phyloP scores from a whole-genome alignment of 441 rosid genomes.

The Sinapis alba region DNA sequence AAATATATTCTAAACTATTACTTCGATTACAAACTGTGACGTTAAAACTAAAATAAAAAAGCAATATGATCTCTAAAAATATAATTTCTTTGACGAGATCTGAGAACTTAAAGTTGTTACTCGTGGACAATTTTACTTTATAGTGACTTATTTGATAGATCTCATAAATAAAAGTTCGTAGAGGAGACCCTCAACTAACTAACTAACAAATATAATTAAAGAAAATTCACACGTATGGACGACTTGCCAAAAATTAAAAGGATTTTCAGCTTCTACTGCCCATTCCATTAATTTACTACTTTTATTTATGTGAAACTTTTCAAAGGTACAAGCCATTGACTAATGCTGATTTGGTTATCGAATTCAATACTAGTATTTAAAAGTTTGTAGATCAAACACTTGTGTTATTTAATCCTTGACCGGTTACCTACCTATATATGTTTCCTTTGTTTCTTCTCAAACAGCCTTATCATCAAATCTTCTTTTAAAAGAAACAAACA shows the following conservation, averaged over 20 bases:
- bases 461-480: not conserved
- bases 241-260: not conserved
- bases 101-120: not conserved
- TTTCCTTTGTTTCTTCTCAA: not conserved
- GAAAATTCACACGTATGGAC: not conserved
- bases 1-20: not conserved
- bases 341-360: not conserved
- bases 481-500: not conserved
- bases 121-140: not conserved
- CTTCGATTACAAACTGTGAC: not conserved
- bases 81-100: not conserved
- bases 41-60: not conserved
- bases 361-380: not conserved
- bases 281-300: not conserved
- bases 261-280: not conserved
- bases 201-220: not conserved
- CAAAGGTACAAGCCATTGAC: not conserved
- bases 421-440: not conserved
- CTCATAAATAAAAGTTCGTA: not conserved
- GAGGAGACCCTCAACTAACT: not conserved
- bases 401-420: not conserved
- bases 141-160: not conserved
- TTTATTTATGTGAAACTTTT: not conserved
- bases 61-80: not conserved
- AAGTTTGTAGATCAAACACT: not conserved